Evolutionary conservation across 2,329 filamentous ascomycete species (phyloP).

Genomic region (Fusarium lyarnte): DNA sequence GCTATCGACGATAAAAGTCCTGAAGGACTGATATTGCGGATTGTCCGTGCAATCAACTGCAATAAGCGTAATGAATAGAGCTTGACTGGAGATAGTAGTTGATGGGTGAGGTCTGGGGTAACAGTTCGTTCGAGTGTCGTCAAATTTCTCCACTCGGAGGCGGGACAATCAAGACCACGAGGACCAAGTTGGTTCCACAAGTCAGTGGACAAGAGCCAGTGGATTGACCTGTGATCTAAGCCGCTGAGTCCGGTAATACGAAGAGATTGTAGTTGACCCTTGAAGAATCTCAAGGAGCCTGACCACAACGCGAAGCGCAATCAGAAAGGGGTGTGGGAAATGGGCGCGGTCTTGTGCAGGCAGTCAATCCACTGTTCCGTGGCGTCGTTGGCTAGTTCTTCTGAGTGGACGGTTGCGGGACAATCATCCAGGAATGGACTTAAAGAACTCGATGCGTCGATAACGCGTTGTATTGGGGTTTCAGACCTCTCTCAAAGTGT

Average conservation of each 20-base stretch:
- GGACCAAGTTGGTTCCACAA: slow-evolving; percentile 25
- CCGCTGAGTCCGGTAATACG: neutral
- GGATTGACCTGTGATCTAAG: slow-evolving; percentile 4
- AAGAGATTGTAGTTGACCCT: slow-evolving; percentile 6
- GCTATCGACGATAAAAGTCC: neutral
- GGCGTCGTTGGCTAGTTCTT: slow-evolving; percentile 31
- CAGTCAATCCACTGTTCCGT: slow-evolving; percentile 24
- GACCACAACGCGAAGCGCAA: slow-evolving; percentile 15
- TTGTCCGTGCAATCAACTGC: neutral
- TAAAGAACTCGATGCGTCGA: slow-evolving; percentile 17
- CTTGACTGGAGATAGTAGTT: slow-evolving; percentile 17
- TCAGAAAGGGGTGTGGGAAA: slow-evolving; percentile 29
- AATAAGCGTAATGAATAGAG: slow-evolving; percentile 2
- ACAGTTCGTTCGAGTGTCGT: slow-evolving; percentile 37
- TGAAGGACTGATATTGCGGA: neutral
- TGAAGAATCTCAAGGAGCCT: neutral
- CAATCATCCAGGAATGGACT: slow-evolving; percentile 29
- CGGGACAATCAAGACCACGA: slow-evolving; percentile 33
- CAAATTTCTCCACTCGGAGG: slow-evolving; percentile 41
- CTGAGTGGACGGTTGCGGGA: slow-evolving; percentile 38
- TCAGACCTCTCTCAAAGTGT: neutral
- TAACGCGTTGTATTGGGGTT: neutral
- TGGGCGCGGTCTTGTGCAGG: slow-evolving; percentile 23
- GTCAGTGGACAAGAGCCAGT: slow-evolving; percentile 13
- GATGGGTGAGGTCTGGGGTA: slow-evolving; percentile 22